These are phyloP conservation scores for Plasmodium knowlesi DNA, from an alignment of 169 alveolate species.

Conservation along the genomic window DNA sequence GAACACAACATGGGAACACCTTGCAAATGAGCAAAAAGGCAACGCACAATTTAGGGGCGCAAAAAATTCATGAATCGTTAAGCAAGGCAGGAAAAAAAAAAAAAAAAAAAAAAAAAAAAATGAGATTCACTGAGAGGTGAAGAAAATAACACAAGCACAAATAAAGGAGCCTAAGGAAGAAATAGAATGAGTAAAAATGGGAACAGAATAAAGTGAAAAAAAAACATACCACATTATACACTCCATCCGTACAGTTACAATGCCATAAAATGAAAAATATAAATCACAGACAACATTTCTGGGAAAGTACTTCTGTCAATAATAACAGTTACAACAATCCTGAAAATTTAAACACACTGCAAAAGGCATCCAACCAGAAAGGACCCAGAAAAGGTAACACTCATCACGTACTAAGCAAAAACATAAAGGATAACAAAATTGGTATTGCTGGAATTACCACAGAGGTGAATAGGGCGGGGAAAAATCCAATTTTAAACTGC, in stretches of 20 bases:
- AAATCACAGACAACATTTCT: slow-evolving; percentile 14
- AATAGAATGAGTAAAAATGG: neutral
- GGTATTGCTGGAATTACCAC: neutral
- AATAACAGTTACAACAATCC: neutral
- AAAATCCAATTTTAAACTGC: neutral
- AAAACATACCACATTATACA: neutral
- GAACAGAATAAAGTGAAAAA: neutral
- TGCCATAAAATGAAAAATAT: slow-evolving; percentile 38
- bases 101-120: neutral
- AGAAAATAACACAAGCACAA: neutral
- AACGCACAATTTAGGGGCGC: neutral
- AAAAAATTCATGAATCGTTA: neutral
- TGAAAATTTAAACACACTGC: neutral
- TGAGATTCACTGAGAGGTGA: neutral
- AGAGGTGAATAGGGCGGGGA: neutral
- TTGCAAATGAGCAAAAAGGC: neutral
- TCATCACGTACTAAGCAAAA: neutral
- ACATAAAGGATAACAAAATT: neutral
- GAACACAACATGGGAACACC: slow-evolving; percentile 4
- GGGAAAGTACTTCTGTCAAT: slow-evolving; percentile 2
- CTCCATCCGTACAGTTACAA: slow-evolving; percentile 3
- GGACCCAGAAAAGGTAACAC: slow-evolving; percentile 1
- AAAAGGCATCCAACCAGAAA: neutral
- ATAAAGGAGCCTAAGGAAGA: neutral
- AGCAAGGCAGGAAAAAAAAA: neutral